These are phyloP conservation scores for Silybum marianum DNA, from an alignment of 129 eudicot genomes.

Conservation along the genomic window DNA sequence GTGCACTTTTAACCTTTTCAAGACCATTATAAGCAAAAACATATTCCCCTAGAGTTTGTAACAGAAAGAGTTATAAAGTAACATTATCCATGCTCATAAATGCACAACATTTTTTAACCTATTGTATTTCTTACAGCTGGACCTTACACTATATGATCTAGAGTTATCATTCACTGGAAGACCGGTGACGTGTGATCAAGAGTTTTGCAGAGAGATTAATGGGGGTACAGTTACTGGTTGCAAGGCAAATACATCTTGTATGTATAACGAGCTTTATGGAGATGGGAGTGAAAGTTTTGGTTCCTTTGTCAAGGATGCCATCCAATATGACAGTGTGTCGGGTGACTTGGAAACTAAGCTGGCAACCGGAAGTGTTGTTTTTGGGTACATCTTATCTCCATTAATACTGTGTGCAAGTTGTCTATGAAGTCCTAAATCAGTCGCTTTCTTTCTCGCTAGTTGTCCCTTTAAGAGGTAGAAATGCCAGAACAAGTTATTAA, in stretches of 20 bases:
- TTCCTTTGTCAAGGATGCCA: constrained; percentile 70
- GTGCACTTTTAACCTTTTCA: not conserved
- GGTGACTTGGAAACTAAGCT: constrained; percentile 78
- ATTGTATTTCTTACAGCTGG: constrained; percentile 52
- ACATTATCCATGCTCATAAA: not conserved
- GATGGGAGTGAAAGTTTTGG: constrained; percentile 80
- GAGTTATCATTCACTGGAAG: constrained; percentile 61
- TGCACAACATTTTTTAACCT: not conserved
- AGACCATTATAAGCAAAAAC: not conserved
- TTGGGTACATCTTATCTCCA: constrained; percentile 53
- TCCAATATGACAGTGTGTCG: constrained; percentile 80
- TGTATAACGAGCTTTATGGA: constrained; percentile 66
- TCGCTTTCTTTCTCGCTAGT: not conserved
- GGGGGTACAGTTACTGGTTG: constrained; percentile 54
- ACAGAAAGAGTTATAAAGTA: not conserved
- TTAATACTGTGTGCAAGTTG: constrained; percentile 1
- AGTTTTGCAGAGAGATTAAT: constrained; percentile 63
- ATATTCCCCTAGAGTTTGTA: not conserved
- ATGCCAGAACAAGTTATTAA: not conserved
- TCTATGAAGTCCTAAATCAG: not conserved
- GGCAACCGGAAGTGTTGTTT: constrained; percentile 77
- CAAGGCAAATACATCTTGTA: constrained; percentile 54
- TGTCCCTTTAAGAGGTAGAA: not conserved
- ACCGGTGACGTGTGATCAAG: constrained; percentile 49
- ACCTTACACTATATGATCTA: constrained; percentile 73